A percentile compares a stretch with the other conserved stretches of the same genome.
phyloP scores from a whole-genome alignment of 768 basidiomycete genomes.

The Rossbeevera mucosa region DNA sequence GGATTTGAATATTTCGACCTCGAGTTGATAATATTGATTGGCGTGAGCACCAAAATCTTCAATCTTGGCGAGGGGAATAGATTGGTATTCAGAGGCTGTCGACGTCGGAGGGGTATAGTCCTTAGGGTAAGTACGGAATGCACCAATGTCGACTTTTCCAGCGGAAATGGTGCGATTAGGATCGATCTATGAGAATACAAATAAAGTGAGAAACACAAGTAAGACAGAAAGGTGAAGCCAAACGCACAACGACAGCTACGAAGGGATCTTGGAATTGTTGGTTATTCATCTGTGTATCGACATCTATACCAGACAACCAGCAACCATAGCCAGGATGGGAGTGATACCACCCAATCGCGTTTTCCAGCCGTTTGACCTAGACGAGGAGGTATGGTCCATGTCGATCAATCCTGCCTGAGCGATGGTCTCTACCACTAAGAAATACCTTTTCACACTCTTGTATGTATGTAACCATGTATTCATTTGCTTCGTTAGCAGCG shows the following conservation, averaged over 20 bases:
- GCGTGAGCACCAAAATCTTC: slow-evolving; percentile 99
- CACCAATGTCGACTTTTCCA: slow-evolving; percentile 97
- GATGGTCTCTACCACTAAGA: neutral
- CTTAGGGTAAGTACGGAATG: slow-evolving; percentile 96
- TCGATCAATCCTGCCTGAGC: neutral
- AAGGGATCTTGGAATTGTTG: slow-evolving; percentile 96
- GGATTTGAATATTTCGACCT: slow-evolving; percentile 94
- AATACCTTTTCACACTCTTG: slow-evolving; percentile 74
- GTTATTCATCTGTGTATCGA: slow-evolving; percentile 93
- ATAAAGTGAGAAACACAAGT: neutral
- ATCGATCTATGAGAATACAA: slow-evolving; percentile 61
- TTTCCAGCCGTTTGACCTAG: slow-evolving; percentile 80
- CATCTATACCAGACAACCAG: slow-evolving; percentile 98
- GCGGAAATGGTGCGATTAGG: slow-evolving; percentile 98
- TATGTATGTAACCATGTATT: slow-evolving; percentile 97
- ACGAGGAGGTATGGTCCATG: neutral
- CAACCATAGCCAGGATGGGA: slow-evolving; percentile 99
- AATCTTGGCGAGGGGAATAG: slow-evolving; percentile 93
- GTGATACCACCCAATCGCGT: slow-evolving; percentile 96
- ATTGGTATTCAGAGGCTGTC: slow-evolving; percentile 83
- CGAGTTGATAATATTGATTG: slow-evolving; percentile 90
- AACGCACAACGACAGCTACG: slow-evolving; percentile 87
- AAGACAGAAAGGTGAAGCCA: neutral
- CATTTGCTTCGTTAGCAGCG: slow-evolving; percentile 90
- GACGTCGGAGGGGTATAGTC: slow-evolving; percentile 80